These are phyloP conservation scores for Moesziomyces antarcticus DNA, from an alignment of 1,284 basidiomycete genomes.

Conservation along the genomic window DNA sequence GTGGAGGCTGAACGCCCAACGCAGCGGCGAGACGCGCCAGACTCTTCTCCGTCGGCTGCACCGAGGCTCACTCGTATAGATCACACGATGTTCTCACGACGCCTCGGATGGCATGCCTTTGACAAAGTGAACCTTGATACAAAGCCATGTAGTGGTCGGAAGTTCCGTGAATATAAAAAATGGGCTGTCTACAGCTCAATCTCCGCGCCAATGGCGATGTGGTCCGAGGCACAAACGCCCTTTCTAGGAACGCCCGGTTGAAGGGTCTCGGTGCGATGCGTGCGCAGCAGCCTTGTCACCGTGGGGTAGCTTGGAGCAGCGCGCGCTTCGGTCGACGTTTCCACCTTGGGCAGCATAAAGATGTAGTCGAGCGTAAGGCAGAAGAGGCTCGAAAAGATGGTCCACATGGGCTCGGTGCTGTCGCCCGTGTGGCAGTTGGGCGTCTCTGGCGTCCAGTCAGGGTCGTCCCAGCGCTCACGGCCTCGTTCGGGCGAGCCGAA, in stretches of 20 bases:
- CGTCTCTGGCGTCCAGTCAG: slow-evolving; percentile 33
- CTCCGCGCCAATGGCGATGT: slow-evolving; percentile 77
- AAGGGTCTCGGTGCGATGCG: slow-evolving; percentile 76
- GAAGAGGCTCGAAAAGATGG: slow-evolving; percentile 63
- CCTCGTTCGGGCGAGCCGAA: slow-evolving; percentile 46
- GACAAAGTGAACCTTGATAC: background rate
- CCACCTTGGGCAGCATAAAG: slow-evolving; percentile 71
- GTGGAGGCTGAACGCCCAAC: background rate
- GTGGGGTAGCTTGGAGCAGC: slow-evolving; percentile 59
- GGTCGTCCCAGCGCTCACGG: slow-evolving; percentile 60
- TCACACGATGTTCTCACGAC: background rate
- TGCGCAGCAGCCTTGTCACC: slow-evolving; percentile 76
- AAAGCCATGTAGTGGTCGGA: background rate
- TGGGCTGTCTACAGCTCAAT: slow-evolving; percentile 23
- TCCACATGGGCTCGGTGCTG: slow-evolving; percentile 66
- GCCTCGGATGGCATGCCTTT: background rate
- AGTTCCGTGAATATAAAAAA: background rate
- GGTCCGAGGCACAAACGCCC: slow-evolving; percentile 85
- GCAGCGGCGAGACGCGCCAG: background rate
- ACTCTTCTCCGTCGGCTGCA: background rate
- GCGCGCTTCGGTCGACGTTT: background rate
- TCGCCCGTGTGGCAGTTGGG: slow-evolving; percentile 53
- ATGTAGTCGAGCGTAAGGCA: slow-evolving; percentile 76
- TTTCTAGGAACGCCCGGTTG: slow-evolving; percentile 81
- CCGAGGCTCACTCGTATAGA: background rate